These are phyloP conservation scores for Mesembryanthemum crystallinum DNA, from an alignment of 148 eudicot genomes.

Conservation along the genomic window DNA sequence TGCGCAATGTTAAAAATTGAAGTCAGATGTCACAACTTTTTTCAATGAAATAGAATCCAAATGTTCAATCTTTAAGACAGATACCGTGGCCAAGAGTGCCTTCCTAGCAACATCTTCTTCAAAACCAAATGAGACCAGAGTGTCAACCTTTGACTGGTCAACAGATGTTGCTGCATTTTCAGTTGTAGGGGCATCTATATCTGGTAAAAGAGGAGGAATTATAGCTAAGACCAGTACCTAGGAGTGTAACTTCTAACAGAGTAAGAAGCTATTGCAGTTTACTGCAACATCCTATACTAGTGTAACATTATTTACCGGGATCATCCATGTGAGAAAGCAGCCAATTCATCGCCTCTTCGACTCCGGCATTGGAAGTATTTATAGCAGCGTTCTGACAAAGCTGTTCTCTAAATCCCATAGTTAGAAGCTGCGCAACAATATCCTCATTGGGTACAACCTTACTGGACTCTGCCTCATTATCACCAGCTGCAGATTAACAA, in stretches of 20 bases:
- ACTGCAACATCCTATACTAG: not conserved
- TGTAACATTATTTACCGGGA: constrained; percentile 53
- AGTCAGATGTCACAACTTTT: not conserved
- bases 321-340: constrained; percentile 92
- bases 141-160: constrained; percentile 71
- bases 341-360: constrained; percentile 98
- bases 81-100: constrained; percentile 76
- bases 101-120: constrained; percentile 69
- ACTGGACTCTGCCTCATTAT: constrained; percentile 36
- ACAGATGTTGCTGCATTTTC: constrained; percentile 42
- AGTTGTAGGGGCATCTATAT: constrained; percentile 77
- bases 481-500: constrained; percentile 35
- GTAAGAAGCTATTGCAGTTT: not conserved
- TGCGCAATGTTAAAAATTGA: constrained; percentile 22
- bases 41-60: not conserved
- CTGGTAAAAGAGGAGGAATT: constrained; percentile 37
- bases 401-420: constrained; percentile 75
- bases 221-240: not conserved
- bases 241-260: not conserved
- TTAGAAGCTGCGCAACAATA: constrained; percentile 74
- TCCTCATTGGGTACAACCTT: constrained; percentile 51
- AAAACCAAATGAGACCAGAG: constrained; percentile 80
- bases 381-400: constrained; percentile 93
- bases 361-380: constrained; percentile 74
- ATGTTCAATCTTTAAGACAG: constrained; percentile 6